Percentiles rank a stretch among this genome's conserved stretches.
Evolutionary conservation across 495 filamentous ascomycete species (phyloP).

Genomic region (Aspergillus incahuasiensis): DNA sequence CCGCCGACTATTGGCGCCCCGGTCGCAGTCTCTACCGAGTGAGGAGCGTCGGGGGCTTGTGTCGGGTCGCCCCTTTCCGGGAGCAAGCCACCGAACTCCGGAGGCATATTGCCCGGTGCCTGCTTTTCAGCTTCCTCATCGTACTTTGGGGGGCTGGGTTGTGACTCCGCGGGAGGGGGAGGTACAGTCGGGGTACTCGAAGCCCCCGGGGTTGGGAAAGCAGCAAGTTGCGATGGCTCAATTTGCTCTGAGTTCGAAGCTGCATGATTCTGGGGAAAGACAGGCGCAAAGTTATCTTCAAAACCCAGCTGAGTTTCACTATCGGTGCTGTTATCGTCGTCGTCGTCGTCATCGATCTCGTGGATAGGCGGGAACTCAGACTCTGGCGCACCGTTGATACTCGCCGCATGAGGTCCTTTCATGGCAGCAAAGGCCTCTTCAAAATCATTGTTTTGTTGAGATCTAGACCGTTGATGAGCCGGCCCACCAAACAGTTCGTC

Average conservation of each 20-base stretch:
- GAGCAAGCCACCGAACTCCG: slow-evolving; percentile 60
- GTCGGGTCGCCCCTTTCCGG: slow-evolving; percentile 63
- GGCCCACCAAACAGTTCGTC: slow-evolving; percentile 52
- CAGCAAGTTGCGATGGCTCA: slow-evolving; percentile 37
- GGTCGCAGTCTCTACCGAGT: slow-evolving; percentile 38
- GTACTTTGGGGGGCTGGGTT: slow-evolving; percentile 64
- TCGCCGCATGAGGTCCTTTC: slow-evolving; percentile 22
- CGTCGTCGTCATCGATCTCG: slow-evolving; percentile 74
- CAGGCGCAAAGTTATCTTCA: slow-evolving; percentile 84
- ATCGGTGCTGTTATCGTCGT: slow-evolving; percentile 60
- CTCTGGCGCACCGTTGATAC: slow-evolving; percentile 29
- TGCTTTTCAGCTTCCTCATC: slow-evolving; percentile 38
- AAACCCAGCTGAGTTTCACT: slow-evolving; percentile 69
- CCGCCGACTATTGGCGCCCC: slow-evolving; percentile 41
- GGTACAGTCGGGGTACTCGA: slow-evolving; percentile 24
- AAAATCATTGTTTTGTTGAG: slow-evolving; percentile 53
- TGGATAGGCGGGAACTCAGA: slow-evolving; percentile 92
- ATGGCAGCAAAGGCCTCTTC: slow-evolving; percentile 46
- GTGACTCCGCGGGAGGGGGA: slow-evolving; percentile 50
- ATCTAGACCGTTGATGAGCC: slow-evolving; percentile 51
- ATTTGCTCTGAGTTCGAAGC: slow-evolving; percentile 22
- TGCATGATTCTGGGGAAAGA: slow-evolving; percentile 51
- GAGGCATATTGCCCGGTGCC: slow-evolving; percentile 44
- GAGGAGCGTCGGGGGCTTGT: slow-evolving; percentile 41
- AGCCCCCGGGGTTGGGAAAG: slow-evolving; percentile 36